These are phyloP conservation scores for Microbotryum silenes-acaulis DNA, from an alignment of 1,284 basidiomycete species.

Conservation along the genomic window DNA sequence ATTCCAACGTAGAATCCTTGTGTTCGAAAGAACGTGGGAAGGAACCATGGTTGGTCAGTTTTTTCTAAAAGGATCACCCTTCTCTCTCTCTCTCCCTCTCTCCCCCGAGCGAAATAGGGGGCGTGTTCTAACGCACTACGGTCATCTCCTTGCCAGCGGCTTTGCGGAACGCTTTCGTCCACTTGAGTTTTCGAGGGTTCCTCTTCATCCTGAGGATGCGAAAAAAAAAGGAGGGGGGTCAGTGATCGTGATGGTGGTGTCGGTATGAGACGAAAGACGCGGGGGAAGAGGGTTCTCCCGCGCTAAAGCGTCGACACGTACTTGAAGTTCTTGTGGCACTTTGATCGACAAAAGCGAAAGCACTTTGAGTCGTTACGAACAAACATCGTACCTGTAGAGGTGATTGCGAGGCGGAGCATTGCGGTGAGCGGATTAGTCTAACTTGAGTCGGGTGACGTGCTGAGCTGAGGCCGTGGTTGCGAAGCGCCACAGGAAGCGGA, in stretches of 20 bases:
- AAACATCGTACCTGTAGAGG: constrained; percentile 66
- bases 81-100: too few relatives aligned
- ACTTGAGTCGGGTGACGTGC: too few relatives aligned
- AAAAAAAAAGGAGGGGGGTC: not conserved
- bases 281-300: too few relatives aligned
- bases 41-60: not conserved
- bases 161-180: constrained; percentile 99
- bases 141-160: constrained; percentile 99
- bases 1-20: constrained; percentile 96
- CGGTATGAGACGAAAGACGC: not conserved
- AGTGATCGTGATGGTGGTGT: not conserved
- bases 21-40: not conserved
- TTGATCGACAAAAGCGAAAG: constrained; percentile 93
- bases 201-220: constrained; percentile 78
- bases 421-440: too few relatives aligned
- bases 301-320: constrained; percentile 39
- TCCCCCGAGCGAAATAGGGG: not conserved
- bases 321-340: constrained; percentile 99
- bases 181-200: constrained; percentile 96
- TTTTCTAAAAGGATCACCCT: too few relatives aligned
- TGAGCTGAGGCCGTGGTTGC: too few relatives aligned
- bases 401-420: too few relatives aligned
- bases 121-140: constrained; percentile 55
- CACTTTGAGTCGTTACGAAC: constrained; percentile 94
- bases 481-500: not conserved